A percentile compares a stretch with the other conserved stretches of the same genome.
These are phyloP conservation scores for Mrakiaceae sp. DNA, from an alignment of 1,284 basidiomycete species.

Conservation along the genomic window DNA sequence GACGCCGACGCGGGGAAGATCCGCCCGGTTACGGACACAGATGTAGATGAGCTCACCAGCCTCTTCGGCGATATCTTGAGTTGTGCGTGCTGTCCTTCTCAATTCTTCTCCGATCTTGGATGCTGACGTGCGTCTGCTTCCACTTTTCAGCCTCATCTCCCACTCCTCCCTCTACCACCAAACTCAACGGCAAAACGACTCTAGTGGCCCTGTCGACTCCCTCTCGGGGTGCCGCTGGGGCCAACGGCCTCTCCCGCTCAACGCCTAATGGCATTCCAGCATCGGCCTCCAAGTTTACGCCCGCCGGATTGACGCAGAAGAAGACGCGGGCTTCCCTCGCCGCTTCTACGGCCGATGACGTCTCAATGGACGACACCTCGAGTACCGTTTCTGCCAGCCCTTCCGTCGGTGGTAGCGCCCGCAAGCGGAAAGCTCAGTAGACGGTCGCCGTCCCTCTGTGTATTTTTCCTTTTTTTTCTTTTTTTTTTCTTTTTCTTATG, in stretches of 20 bases:
- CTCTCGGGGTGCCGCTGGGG: background rate
- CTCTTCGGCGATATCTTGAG: constrained; percentile 10
- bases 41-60: background rate
- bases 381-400: no score
- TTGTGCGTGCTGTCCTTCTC: background rate
- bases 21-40: background rate
- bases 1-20: background rate
- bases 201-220: background rate
- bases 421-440: background rate
- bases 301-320: background rate
- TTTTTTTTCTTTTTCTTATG: background rate
- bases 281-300: no score
- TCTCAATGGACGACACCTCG: background rate
- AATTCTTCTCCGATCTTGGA: background rate
- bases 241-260: background rate
- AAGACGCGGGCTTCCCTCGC: background rate
- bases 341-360: background rate
- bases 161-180: background rate
- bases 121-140: background rate
- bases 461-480: background rate
- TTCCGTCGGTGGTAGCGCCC: background rate
- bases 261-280: background rate
- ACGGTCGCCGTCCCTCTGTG: background rate
- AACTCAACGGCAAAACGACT: constrained; percentile 10
- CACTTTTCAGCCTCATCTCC: background rate